phyloP scores from a whole-genome alignment of 305 asterid species.

The Caryopteris hybrid region DNA sequence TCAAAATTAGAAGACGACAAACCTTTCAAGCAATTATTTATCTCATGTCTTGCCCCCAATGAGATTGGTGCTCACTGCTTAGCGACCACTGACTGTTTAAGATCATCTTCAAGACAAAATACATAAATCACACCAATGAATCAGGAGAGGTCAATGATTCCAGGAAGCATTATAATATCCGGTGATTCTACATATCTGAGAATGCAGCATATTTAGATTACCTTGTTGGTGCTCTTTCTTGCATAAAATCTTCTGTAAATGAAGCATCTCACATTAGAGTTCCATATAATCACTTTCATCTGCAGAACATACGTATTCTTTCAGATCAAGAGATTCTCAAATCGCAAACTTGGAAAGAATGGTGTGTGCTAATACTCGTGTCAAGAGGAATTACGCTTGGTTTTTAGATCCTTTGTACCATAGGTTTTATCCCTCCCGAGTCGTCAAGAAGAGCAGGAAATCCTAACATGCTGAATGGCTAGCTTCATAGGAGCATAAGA shows the following conservation, averaged over 20 bases:
- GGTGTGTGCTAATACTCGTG: neutral
- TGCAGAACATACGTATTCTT: neutral
- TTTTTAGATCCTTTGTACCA: neutral
- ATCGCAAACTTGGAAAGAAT: neutral
- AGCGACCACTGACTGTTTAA: neutral
- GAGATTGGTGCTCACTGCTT: neutral
- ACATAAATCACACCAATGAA: neutral
- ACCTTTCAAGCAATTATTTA: neutral
- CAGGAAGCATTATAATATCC: neutral
- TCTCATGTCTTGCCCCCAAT: neutral
- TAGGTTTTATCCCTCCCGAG: neutral
- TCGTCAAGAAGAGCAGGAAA: neutral
- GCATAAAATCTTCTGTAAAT: neutral
- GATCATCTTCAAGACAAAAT: neutral
- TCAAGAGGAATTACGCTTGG: neutral
- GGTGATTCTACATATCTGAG: neutral
- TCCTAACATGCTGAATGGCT: neutral
- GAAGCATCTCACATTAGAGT: neutral
- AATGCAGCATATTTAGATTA: neutral
- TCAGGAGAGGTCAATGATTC: neutral
- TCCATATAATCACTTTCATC: neutral
- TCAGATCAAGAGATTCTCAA: neutral
- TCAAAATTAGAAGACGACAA: neutral
- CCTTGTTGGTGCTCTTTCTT: neutral
- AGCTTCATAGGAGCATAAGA: conserved; percentile 10